These are phyloP conservation scores for Paspalum notatum DNA, from an alignment of 176 grass and related monocot genomes.

Conservation along the genomic window DNA sequence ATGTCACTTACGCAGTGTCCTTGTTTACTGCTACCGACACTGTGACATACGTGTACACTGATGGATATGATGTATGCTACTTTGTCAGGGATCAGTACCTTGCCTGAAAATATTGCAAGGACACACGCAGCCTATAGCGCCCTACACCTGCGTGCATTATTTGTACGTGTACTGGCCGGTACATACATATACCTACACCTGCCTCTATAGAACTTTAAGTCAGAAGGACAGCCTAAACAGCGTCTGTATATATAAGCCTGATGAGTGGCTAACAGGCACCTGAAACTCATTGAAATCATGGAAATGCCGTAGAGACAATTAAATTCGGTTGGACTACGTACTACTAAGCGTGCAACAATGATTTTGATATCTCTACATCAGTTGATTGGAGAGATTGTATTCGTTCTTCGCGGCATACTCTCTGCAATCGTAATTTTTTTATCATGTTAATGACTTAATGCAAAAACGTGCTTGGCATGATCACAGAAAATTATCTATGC, in stretches of 20 bases:
- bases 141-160: background rate
- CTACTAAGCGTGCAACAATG: background rate
- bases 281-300: background rate
- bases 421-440: too few relatives aligned
- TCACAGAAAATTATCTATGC: too few relatives aligned
- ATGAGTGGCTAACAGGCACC: background rate
- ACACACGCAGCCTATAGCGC: background rate
- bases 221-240: background rate
- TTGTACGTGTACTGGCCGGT: background rate
- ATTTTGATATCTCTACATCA: background rate
- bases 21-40: slow-evolving; percentile 14
- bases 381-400: background rate
- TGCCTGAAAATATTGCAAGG: slow-evolving; percentile 11
- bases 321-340: too few relatives aligned
- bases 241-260: background rate
- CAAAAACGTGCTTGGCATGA: too few relatives aligned
- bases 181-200: background rate
- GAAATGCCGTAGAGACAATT: background rate
- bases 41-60: slow-evolving; percentile 22
- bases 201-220: background rate
- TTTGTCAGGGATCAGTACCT: slow-evolving; percentile 34
- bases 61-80: slow-evolving; percentile 27
- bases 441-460: too few relatives aligned
- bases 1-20: background rate
- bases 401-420: too few relatives aligned